Conservation (phyloP, 129 eudicot species). For the Escallonia rubra region DNA sequence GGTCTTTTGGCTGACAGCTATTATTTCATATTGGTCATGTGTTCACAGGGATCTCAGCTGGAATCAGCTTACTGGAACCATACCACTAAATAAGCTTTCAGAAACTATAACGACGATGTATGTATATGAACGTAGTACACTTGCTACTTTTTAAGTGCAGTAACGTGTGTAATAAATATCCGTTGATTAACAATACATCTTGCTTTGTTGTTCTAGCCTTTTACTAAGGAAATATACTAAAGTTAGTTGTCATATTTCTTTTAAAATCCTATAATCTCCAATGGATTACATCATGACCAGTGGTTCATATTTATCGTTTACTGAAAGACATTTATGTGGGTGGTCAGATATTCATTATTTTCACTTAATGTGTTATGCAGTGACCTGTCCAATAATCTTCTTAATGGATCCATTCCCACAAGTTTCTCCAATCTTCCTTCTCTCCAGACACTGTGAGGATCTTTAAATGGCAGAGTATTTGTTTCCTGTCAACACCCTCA, state of each 20-base stretch:
- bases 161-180: neutral
- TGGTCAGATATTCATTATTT: conserved; percentile 4
- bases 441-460: conserved; percentile 72
- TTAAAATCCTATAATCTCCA: neutral
- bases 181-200: neutral
- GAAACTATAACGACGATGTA: conserved; percentile 57
- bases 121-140: conserved; percentile 8
- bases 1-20: conserved; percentile 7
- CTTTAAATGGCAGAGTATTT: conserved; percentile 3
- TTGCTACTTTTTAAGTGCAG: neutral
- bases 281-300: neutral
- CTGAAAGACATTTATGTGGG: neutral
- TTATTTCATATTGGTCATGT: neutral
- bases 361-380: conserved; percentile 36
- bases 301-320: neutral
- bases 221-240: neutral
- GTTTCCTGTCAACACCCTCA: neutral
- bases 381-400: conserved; percentile 49
- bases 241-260: neutral
- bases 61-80: conserved; percentile 59
- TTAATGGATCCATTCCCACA: conserved; percentile 67
- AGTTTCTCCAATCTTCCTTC: conserved; percentile 55
- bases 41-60: conserved; percentile 63
- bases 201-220: neutral
- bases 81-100: conserved; percentile 53